Evolutionary conservation across 2,329 filamentous ascomycete species (phyloP).

Genomic region (Harringtonia aguacate): DNA sequence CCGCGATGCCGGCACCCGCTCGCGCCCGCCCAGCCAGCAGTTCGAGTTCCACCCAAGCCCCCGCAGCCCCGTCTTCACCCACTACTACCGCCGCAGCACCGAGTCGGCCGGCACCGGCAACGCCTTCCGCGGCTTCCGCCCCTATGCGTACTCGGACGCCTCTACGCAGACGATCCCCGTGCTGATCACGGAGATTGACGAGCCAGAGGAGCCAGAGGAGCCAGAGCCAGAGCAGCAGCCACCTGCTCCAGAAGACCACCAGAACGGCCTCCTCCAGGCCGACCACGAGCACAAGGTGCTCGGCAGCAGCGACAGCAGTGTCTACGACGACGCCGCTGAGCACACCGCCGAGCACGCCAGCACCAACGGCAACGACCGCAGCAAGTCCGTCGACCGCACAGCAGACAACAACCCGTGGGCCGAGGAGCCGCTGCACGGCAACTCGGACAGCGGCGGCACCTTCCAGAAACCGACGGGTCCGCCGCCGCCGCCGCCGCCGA

Average conservation of each 20-base stretch:
- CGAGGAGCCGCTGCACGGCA: neutral
- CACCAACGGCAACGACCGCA: no score
- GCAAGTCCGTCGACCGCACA: neutral
- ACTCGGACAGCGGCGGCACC: neutral
- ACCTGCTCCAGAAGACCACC: neutral
- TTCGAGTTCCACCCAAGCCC: slow-evolving; percentile 27
- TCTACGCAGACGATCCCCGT: slow-evolving; percentile 7
- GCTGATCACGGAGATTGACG: slow-evolving; percentile 3
- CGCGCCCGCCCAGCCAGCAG: slow-evolving; percentile 21
- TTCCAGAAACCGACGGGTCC: neutral
- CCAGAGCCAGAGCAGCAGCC: neutral
- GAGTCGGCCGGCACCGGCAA: slow-evolving; percentile 4
- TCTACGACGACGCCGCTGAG: slow-evolving; percentile 7
- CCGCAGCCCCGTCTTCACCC: slow-evolving; percentile 18
- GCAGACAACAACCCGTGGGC: slow-evolving; percentile 4
- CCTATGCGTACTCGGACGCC: neutral
- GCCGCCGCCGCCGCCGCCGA: slow-evolving; percentile 3
- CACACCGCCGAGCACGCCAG: neutral
- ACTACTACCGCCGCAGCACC: slow-evolving; percentile 7
- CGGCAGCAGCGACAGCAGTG: slow-evolving; percentile 1
- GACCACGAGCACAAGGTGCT: neutral
- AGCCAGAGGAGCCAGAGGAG: neutral
- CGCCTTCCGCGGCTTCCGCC: neutral
- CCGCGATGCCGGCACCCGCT: slow-evolving; percentile 23
- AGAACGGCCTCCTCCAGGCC: neutral